Evolutionary conservation across 192 early-diverging fungal genomes (phyloP).

Genomic region (Coemansia sp.): DNA sequence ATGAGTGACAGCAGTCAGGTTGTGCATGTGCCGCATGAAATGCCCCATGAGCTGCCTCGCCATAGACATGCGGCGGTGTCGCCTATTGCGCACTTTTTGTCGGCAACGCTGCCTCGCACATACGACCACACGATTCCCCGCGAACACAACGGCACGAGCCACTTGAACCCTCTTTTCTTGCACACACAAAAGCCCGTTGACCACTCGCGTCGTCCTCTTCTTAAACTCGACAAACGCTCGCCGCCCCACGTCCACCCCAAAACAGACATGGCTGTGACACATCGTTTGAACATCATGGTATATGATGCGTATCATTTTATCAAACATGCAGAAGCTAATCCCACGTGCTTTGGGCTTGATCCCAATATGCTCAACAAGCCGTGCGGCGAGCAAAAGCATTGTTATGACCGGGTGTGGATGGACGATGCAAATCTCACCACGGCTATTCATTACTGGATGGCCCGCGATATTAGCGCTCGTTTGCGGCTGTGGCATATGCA

Average conservation of each 20-base stretch:
- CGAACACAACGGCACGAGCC: conserved; percentile 47
- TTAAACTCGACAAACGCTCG: conserved; percentile 18
- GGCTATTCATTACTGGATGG: conserved; percentile 51
- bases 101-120: conserved; percentile 34
- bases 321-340: conserved; percentile 45
- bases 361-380: conserved; percentile 27
- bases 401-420: conserved; percentile 51
- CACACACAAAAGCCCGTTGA: conserved; percentile 11
- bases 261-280: not conserved
- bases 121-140: conserved; percentile 41
- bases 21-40: conserved; percentile 8
- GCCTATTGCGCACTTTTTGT: conserved; percentile 43
- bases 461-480: conserved; percentile 41
- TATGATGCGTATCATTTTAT: conserved; percentile 53
- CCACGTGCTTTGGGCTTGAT: conserved; percentile 36
- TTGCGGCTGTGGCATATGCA: conserved; percentile 51
- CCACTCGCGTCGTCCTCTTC: conserved; percentile 10
- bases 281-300: conserved; percentile 22
- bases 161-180: not conserved
- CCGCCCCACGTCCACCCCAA: conserved; percentile 8
- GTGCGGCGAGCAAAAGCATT: conserved; percentile 38
- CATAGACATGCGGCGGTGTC: conserved; percentile 23
- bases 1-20: conserved; percentile 27
- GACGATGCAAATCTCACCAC: conserved; percentile 48
- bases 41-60: conserved; percentile 28